Conservation (phyloP, 2,329 filamentous ascomycete species). For the Sordariomycetes sp. region DNA sequence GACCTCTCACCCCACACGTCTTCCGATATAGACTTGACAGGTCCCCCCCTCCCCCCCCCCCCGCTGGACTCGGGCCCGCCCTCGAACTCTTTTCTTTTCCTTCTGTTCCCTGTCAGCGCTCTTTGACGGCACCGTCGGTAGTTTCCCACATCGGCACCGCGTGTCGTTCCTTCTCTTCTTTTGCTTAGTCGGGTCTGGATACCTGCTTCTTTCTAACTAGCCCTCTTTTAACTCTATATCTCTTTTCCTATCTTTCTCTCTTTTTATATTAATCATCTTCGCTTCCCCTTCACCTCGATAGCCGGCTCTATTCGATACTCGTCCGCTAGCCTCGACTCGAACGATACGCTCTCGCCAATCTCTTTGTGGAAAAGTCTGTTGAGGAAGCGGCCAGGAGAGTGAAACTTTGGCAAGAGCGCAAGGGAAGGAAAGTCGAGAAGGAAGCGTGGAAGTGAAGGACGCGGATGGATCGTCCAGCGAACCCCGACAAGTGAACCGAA, state of each 20-base stretch:
- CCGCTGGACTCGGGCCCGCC: not conserved
- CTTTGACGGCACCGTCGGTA: conserved; percentile 33
- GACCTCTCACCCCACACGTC: not conserved
- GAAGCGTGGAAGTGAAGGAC: not conserved
- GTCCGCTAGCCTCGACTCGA: too few species aligned
- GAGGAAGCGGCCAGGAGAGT: not conserved
- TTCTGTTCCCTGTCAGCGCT: conserved; percentile 23
- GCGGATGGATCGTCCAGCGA: not conserved
- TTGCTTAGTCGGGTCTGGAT: conserved; percentile 36
- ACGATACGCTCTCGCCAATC: too few species aligned
- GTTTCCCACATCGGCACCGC: conserved; percentile 27
- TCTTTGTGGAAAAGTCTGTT: not conserved
- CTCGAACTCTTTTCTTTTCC: conserved; percentile 8
- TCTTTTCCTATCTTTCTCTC: conserved; percentile 9
- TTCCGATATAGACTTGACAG: conserved; percentile 4
- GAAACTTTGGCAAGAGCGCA: not conserved
- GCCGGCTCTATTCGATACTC: not conserved
- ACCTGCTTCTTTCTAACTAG: conserved; percentile 20
- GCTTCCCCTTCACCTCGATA: conserved; percentile 6
- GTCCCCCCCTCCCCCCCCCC: too few species aligned
- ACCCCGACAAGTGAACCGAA: not conserved
- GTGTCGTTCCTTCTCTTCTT: conserved; percentile 14
- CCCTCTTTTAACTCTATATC: conserved; percentile 2
- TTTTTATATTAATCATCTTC: conserved; percentile 7
- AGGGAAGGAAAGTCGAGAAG: not conserved